Conservation (phyloP, 768 basidiomycete genomes). For the Harrya chromipes region DNA sequence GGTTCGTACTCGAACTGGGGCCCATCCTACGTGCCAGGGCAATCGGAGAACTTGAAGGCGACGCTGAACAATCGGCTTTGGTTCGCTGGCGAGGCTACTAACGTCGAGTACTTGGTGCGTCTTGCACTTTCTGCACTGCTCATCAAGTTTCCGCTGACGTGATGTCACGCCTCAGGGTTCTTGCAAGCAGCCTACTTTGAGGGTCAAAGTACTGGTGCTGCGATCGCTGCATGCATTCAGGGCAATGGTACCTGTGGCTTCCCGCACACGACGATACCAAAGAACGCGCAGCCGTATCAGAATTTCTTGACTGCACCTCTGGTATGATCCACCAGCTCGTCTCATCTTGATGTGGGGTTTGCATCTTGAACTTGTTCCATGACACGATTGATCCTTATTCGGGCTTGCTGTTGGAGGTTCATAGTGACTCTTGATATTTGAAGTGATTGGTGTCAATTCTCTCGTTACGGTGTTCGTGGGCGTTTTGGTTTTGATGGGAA, state of each 20-base stretch:
- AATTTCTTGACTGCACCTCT: conserved; percentile 8
- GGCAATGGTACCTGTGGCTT: conserved; percentile 23
- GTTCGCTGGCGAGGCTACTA: conserved; percentile 65
- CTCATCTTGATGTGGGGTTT: too few species aligned
- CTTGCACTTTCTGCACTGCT: neutral
- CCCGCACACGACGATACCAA: conserved; percentile 26
- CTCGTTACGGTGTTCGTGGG: too few species aligned
- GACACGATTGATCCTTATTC: too few species aligned
- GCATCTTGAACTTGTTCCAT: too few species aligned
- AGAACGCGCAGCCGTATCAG: conserved; percentile 35
- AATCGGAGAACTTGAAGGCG: conserved; percentile 55
- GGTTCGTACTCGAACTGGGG: conserved; percentile 70
- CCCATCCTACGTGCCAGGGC: conserved; percentile 50
- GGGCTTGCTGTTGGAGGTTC: too few species aligned
- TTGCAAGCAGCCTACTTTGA: conserved; percentile 60
- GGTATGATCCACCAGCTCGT: too few species aligned
- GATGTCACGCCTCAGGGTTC: conserved; percentile 37
- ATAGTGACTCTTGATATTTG: too few species aligned
- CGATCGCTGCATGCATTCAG: conserved; percentile 42
- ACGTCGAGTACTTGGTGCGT: conserved; percentile 54
- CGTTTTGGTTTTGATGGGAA: too few species aligned
- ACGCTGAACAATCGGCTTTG: conserved; percentile 49
- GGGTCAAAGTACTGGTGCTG: conserved; percentile 40
- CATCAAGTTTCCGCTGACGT: neutral
- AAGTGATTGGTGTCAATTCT: too few species aligned